Evolutionary conservation across 2,329 filamentous ascomycete genomes (phyloP).

Genomic region (Sporothrix protearum): DNA sequence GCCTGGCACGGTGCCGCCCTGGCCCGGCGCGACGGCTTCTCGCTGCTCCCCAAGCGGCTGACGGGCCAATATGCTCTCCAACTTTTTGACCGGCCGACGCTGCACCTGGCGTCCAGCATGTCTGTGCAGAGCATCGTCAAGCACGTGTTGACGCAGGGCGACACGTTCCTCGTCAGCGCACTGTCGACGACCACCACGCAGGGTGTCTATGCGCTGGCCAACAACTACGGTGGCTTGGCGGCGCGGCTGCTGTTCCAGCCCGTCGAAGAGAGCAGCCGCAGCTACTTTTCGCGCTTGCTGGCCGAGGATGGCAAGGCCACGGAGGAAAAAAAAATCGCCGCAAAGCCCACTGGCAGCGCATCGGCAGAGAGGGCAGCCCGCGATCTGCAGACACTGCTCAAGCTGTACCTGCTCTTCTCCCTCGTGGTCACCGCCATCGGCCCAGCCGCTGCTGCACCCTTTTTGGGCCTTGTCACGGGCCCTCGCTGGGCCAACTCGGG

Average conservation of each 20-base stretch:
- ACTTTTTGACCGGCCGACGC: constrained; percentile 66
- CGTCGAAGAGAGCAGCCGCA: constrained; percentile 88
- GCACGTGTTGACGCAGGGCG: constrained; percentile 89
- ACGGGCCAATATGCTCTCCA: constrained; percentile 47
- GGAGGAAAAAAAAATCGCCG: background rate
- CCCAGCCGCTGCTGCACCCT: constrained; percentile 68
- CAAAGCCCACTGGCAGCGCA: background rate
- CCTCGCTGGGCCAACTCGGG: constrained; percentile 69
- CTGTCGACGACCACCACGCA: constrained; percentile 76
- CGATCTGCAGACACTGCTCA: constrained; percentile 63
- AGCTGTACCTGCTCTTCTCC: constrained; percentile 70
- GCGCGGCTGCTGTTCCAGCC: constrained; percentile 91
- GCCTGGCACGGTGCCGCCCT: constrained; percentile 56
- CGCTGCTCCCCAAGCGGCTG: constrained; percentile 55
- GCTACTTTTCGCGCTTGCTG: constrained; percentile 81
- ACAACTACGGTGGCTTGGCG: constrained; percentile 88
- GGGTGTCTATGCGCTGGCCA: constrained; percentile 86
- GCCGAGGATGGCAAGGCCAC: constrained; percentile 30
- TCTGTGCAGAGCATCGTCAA: constrained; percentile 87
- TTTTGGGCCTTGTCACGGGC: constrained; percentile 74
- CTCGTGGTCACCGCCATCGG: constrained; percentile 66
- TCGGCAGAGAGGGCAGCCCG: constrained; percentile 39
- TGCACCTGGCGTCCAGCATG: constrained; percentile 73
- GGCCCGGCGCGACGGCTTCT: constrained; percentile 60
- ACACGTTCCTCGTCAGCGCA: constrained; percentile 79